These are phyloP conservation scores for Pleodorina starrii DNA, from an alignment of 139 green algal species.

Conservation along the genomic window DNA sequence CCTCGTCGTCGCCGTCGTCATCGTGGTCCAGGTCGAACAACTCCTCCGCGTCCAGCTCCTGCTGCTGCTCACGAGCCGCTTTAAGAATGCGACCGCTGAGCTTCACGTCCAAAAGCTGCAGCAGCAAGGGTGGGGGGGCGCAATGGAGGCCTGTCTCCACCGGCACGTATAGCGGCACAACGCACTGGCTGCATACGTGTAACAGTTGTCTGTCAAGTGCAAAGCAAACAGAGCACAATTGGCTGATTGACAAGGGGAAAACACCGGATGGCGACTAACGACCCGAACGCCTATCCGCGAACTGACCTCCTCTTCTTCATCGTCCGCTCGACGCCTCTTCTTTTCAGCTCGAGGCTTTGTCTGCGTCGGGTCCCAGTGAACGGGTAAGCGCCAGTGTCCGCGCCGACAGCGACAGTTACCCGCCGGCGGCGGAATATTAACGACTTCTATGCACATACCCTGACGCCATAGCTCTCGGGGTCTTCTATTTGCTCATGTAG, in stretches of 20 bases:
- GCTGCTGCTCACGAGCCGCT: conserved; percentile 86
- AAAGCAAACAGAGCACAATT: too few species aligned
- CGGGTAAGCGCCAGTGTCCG: neutral
- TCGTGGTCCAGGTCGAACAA: conserved; percentile 27
- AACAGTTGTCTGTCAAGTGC: too few species aligned
- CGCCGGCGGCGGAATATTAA: neutral
- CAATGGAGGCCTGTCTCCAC: too few species aligned
- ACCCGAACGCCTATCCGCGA: too few species aligned
- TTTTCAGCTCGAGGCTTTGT: conserved; percentile 67
- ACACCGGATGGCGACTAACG: too few species aligned
- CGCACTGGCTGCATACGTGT: too few species aligned
- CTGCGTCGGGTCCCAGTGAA: conserved; percentile 49
- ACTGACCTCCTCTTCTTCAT: conserved; percentile 55
- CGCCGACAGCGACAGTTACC: neutral
- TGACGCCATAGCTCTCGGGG: conserved; percentile 72
- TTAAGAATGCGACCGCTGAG: conserved; percentile 84
- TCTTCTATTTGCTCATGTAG: conserved; percentile 81
- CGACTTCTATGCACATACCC: conserved; percentile 60
- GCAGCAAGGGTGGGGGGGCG: too few species aligned
- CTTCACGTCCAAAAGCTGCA: conserved; percentile 67
- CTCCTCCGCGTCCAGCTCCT: conserved; percentile 86
- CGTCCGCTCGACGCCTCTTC: conserved; percentile 55
- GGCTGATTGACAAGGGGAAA: too few species aligned
- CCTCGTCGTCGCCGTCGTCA: neutral
- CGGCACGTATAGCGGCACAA: too few species aligned